phyloP scores from a whole-genome alignment of 2,329 filamentous ascomycete genomes.

The Scopulariopsis brevicaulis region DNA sequence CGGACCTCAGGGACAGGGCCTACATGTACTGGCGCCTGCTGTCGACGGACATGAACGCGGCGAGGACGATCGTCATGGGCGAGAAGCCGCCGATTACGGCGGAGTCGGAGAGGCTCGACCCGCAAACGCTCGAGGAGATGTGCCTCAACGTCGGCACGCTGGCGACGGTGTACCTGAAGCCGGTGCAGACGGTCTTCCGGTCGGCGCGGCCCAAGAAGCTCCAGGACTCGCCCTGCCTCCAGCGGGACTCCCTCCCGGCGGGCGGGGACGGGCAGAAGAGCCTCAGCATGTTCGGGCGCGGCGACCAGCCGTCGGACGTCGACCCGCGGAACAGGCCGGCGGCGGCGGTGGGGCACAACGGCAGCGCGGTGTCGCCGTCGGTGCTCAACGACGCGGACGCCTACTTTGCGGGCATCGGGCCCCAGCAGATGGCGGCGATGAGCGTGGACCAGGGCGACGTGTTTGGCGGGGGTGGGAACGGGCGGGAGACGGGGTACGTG shows the following conservation, averaged over 20 bases:
- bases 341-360: conserved; percentile 18
- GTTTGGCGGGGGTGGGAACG: conserved; percentile 47
- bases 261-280: conserved; percentile 44
- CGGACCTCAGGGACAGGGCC: conserved; percentile 85
- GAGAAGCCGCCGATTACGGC: conserved; percentile 94
- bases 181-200: conserved; percentile 93
- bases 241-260: conserved; percentile 54
- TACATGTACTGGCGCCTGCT: conserved; percentile 99
- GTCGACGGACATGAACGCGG: conserved; percentile 79
- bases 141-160: conserved; percentile 93
- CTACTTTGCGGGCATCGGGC: conserved; percentile 75
- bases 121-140: conserved; percentile 87
- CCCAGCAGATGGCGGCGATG: conserved; percentile 63
- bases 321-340: conserved; percentile 21
- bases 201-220: conserved; percentile 72
- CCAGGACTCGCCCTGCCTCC: conserved; percentile 74
- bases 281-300: conserved; percentile 45
- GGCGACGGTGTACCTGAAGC: conserved; percentile 95
- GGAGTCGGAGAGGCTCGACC: conserved; percentile 88
- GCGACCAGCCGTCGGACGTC: conserved; percentile 30
- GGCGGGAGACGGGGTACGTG: conserved; percentile 45
- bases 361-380: conserved; percentile 26
- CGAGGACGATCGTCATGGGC: conserved; percentile 88
- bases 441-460: conserved; percentile 53
- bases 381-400: conserved; percentile 79